Base-by-base conservation (phyloP, 1,139 yeast species). In the Pichia sp. region DNA sequence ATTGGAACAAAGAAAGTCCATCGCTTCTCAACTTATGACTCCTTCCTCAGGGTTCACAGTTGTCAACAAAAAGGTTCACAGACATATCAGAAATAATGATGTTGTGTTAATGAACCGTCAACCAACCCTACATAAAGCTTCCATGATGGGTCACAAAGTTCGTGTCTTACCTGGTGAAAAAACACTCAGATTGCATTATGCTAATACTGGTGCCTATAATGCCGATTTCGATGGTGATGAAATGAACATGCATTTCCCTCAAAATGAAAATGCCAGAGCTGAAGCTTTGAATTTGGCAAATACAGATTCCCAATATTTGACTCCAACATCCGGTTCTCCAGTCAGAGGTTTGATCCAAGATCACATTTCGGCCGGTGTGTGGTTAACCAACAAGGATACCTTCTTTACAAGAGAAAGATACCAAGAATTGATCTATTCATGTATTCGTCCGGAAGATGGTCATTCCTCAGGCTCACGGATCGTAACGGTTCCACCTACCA, bases 211-310 rank as follows among this genome's bases (percentile, higher is more conserved):
- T 75, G 97, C 99, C 53, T 66, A 67, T 55, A 95, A 93, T 72
- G 99, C 99, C 46, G 99, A 95, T 81, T 95, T 95, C 67, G 99
- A 95, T 75, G 99, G 99, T 77, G 99, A 95, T 74, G 99, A 95
- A 77, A 95, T 95, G 99, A 95, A 95, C 71, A 87, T 95, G 97
- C 99, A 95, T 75, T 93, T 95, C 78, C 99, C 99, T 34, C 99
- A 95, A 75, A 92, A 89, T 72, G 98, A 93, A 75, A 90, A 90
- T 65, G 99, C 99, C 14, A 85, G 93, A 67, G 95, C 99, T 33
- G 99, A 95, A 75, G 99, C 99, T 4, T 78, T 90, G 67, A 82
- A 90, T 70, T 80, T 95, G 69, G 99, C 99, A 49, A 91, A 93
- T 70, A 93, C 99, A 10, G 97, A 95, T 73, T 88, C 95, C 59